Conservation (phyloP, 1,284 basidiomycete species). For the Ustilago xerochloae region DNA sequence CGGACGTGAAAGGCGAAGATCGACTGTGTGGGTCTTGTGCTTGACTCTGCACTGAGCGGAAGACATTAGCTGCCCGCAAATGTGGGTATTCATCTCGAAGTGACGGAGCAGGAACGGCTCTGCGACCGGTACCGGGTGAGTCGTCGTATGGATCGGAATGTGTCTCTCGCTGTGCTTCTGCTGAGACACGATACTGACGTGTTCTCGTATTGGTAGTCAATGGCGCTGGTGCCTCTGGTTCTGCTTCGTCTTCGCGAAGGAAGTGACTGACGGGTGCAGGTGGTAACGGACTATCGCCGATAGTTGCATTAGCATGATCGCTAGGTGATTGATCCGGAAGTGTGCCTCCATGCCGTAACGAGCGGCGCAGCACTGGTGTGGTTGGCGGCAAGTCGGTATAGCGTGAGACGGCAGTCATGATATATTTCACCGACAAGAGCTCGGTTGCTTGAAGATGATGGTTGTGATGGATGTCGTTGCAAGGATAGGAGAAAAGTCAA, state of each 20-base stretch:
- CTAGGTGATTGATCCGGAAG: conserved; percentile 32
- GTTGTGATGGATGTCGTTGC: too few species aligned
- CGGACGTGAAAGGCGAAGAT: conserved; percentile 37
- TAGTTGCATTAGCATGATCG: conserved; percentile 43
- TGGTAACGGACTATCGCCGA: conserved; percentile 44
- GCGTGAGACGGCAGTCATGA: conserved; percentile 44
- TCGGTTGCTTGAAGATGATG: not conserved
- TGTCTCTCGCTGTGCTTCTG: conserved; percentile 23
- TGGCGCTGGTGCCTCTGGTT: conserved; percentile 12
- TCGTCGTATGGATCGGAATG: conserved; percentile 42
- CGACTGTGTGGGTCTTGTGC: conserved; percentile 13
- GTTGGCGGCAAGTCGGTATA: conserved; percentile 30
- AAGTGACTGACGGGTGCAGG: conserved; percentile 52
- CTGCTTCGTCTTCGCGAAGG: conserved; percentile 38
- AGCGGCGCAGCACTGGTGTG: conserved; percentile 38
- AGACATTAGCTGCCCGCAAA: conserved; percentile 32
- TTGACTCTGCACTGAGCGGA: conserved; percentile 25
- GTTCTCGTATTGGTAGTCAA: not conserved
- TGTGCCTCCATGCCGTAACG: conserved; percentile 24
- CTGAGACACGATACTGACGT: conserved; percentile 23
- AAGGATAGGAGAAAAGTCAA: too few species aligned
- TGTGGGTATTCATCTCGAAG: conserved; percentile 35
- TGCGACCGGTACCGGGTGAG: conserved; percentile 42
- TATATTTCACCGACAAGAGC: too few species aligned
- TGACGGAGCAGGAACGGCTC: conserved; percentile 26